Base-by-base conservation (phyloP, 768 basidiomycete species). In the Suillus ampliporus region DNA sequence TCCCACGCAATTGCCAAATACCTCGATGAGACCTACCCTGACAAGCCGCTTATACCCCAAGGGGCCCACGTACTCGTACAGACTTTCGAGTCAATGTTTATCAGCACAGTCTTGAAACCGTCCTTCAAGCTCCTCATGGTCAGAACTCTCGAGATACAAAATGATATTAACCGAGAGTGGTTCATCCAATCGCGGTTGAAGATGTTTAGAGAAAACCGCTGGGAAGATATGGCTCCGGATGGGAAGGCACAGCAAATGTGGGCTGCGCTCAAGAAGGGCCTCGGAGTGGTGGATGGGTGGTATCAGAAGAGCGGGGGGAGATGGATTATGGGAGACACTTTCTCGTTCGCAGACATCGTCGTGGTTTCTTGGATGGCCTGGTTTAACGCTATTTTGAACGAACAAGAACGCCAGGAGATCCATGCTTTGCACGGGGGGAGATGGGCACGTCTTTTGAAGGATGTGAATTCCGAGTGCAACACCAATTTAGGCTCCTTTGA, bases 1-100 rank as follows among this genome's bases (percentile, higher is more conserved):
- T 84, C 83, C 0, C 66, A 67, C 44, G 62, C 62, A n/a, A 85
- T 85, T 61, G 82, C 80, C 1, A 65, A 74, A 47, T 84, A 85
- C 66, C 78, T 85, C 58, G 84, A 85, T 58, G 69, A 71, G 19
- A 73, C 76, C 2, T 85, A 83, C 62, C 80, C 84, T 3, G 69
- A 74, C 57, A 50, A 37, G 15, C 51, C 37, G 19, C 47, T 60
- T 2, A 53, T 40, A 31, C 59, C 51, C 14, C 37, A 17, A 13
- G 53, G 40, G 21, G 28, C 48, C 10, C n/a, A 38, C 26, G 28
- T 61, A 7, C 50, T 56, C 14, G 1, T 40, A 9, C 26, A 58
- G 9, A 35, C 41, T 10, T 61, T 38, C 52, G 35, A 58, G 23
- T 38, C 35, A 28, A 13, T 28, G 1, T 19, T 57, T 6, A 6